Evolutionary conservation across 257 asterid genomes (phyloP).

Genomic region (Nicotiana obtusifolia): DNA sequence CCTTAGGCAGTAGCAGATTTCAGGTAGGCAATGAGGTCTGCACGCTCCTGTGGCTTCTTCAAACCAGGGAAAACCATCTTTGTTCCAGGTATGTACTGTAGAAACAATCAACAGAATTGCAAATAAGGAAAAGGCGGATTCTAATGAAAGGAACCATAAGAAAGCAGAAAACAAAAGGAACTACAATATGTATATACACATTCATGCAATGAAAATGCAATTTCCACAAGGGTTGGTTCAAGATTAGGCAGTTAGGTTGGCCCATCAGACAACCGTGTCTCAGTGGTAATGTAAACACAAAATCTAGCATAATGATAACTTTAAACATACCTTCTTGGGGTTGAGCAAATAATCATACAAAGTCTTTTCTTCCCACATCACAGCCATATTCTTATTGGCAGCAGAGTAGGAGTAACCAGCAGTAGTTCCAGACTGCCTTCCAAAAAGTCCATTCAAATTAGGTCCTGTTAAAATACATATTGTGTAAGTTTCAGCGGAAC

Average conservation of each 20-base stretch:
- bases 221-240: neutral
- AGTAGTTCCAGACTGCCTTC: constrained; percentile 84
- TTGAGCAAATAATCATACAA: constrained; percentile 82
- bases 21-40: constrained; percentile 74
- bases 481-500: neutral
- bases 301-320: neutral
- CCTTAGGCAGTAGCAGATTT: constrained; percentile 61
- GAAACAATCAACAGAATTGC: neutral
- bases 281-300: neutral
- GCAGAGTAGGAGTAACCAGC: constrained; percentile 83
- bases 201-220: neutral
- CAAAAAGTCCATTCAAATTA: constrained; percentile 83
- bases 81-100: constrained; percentile 90
- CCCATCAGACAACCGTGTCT: neutral
- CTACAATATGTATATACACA: neutral
- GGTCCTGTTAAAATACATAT: constrained; percentile 61
- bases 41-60: constrained; percentile 86
- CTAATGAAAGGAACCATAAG: neutral
- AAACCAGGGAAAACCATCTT: constrained; percentile 95
- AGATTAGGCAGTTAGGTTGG: neutral
- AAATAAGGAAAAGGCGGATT: neutral
- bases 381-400: constrained; percentile 85
- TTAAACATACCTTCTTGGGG: constrained; percentile 57
- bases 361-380: constrained; percentile 69
- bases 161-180: neutral